Evolutionary conservation across 495 filamentous ascomycete species (phyloP).

Genomic region (Pyronema domesticum): DNA sequence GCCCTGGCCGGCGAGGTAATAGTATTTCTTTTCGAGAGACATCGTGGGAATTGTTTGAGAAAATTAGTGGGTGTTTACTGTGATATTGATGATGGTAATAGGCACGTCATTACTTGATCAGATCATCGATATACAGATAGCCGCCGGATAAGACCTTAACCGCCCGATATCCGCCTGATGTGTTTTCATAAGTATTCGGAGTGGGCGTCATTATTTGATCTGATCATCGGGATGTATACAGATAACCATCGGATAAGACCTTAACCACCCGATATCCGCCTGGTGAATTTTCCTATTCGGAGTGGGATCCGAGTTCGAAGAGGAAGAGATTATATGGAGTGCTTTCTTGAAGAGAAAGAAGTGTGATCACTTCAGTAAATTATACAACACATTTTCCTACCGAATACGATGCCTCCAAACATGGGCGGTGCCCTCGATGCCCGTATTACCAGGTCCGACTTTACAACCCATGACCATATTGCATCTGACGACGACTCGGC

Average conservation of each 20-base stretch:
- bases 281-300: too few species aligned
- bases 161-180: not conserved
- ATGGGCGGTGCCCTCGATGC: too few species aligned
- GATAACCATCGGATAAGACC: not conserved
- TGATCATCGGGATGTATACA: not conserved
- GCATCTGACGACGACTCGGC: not conserved
- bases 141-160: not conserved
- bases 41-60: not conserved
- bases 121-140: not conserved
- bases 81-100: not conserved
- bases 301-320: too few species aligned
- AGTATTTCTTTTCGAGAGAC: constrained; percentile 7
- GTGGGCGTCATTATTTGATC: not conserved
- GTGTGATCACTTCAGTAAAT: too few species aligned
- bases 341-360: too few species aligned
- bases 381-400: too few species aligned
- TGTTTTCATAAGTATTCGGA: too few species aligned
- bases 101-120: not conserved
- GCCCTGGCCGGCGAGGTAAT: constrained; percentile 29
- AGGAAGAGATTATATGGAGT: too few species aligned
- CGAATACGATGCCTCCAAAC: too few species aligned
- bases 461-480: constrained; percentile 4
- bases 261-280: not conserved
- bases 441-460: too few species aligned
- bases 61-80: not conserved